Evolutionary conservation across 1,139 yeast species (phyloP), one percentile per base, ranked within the genome.

Genomic region (Yamadazyma conglobata): DNA sequence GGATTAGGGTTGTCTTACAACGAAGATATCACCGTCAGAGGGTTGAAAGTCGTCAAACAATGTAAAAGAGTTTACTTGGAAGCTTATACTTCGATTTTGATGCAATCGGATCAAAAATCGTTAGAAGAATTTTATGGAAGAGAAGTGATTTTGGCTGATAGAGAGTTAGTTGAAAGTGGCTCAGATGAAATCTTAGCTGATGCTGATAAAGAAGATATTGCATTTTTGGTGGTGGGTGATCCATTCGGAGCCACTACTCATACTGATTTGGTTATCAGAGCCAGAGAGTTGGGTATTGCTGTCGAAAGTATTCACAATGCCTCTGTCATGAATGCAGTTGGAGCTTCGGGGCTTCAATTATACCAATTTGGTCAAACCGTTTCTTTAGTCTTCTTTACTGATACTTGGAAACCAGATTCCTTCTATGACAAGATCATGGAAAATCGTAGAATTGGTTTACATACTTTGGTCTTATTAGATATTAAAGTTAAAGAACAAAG

Each of bases 181-280:
- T 78, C 93, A 16, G 97, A 89, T 48, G 70, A 71, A 24, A 91
- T 91, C 37, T 65, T 91, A 42, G 79, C 68, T 16, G 81, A 76
- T 34, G 96, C 95, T 1, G 77, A 83, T 26, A 64, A 58, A 13
- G 91, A 85, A 33, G 95, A 88, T 52, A 72, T 91, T 52, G 97
- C 96, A 1, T 88, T 91, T 48, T 67, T 91, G 44, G 98, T 91
- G 12, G 98, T 91, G 15, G 98, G 98, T 22, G 98, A 91, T 54
- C 95, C 94, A 20, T 89, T 87, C 54, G 98, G 98, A 19, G 98
- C 98, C 24, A 91, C 98, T 4, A 91, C 98, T 0, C 98, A 91
- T 58, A 87, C 96, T 0, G 98, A 91, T 60, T 70, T 91, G 42
- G 87, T 88, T 23, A 73, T 91, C 37, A 70, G 98, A 47, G 97